Conservation (phyloP, 1,284 basidiomycete species). For the Sporisorium graminicola region DNA sequence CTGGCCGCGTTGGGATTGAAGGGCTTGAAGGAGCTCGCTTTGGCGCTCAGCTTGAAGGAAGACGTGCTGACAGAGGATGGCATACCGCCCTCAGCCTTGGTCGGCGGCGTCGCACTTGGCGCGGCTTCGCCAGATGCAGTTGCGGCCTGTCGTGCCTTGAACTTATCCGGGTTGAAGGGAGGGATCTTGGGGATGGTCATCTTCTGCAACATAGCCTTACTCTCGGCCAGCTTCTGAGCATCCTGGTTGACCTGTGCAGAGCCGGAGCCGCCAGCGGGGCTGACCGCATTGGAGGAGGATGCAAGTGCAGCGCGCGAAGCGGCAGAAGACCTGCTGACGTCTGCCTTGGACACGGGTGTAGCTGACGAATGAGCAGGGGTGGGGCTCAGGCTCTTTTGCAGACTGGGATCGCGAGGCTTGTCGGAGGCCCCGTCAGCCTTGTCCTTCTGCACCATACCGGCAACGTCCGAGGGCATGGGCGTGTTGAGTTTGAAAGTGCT, state of each 20-base stretch:
- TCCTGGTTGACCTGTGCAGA: constrained; percentile 24
- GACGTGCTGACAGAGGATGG: constrained; percentile 58
- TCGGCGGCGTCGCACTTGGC: constrained; percentile 18
- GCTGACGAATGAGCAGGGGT: constrained; percentile 41
- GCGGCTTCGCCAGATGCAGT: constrained; percentile 25
- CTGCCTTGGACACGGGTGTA: constrained; percentile 19
- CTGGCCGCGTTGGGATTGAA: constrained; percentile 71
- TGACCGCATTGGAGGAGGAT: constrained; percentile 30
- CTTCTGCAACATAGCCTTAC: constrained; percentile 69
- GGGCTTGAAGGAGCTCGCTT: constrained; percentile 81
- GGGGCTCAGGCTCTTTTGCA: constrained; percentile 62
- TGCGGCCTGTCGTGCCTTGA: constrained; percentile 53
- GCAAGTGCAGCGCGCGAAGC: constrained; percentile 30
- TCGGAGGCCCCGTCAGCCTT: constrained; percentile 54
- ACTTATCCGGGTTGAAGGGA: constrained; percentile 81
- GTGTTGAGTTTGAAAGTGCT: constrained; percentile 95
- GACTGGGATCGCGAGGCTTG: constrained; percentile 60
- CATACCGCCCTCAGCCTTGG: constrained; percentile 29
- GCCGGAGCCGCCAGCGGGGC: constrained; percentile 35
- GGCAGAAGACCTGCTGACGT: constrained; percentile 32
- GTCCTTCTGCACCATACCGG: constrained; percentile 74
- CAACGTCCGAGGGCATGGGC: constrained; percentile 91
- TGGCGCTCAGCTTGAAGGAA: constrained; percentile 84
- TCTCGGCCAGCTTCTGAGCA: constrained; percentile 50
- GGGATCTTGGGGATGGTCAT: constrained; percentile 86